Conservation (phyloP, 805 yeast genomes). For the Suhomyces kilbournensis region DNA sequence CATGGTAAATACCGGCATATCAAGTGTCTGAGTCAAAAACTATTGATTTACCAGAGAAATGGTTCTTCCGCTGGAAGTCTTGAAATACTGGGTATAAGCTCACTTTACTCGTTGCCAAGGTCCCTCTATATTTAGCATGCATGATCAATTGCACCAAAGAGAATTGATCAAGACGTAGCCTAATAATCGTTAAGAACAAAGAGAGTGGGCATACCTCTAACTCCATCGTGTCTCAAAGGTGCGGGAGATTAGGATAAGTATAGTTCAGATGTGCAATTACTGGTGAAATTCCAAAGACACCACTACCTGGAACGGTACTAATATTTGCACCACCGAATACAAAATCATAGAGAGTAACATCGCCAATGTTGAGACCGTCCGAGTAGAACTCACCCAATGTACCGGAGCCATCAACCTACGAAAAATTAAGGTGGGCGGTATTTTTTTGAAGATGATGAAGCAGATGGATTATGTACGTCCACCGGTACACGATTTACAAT, state of each 20-base stretch:
- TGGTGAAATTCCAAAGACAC: conserved; percentile 9
- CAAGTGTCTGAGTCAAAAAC: not conserved
- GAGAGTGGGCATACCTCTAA: conserved; percentile 11
- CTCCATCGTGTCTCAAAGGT: conserved; percentile 17
- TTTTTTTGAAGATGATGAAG: conserved; percentile 8
- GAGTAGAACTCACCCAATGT: conserved; percentile 3
- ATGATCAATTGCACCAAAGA: conserved; percentile 9
- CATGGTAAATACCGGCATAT: no score
- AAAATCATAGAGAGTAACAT: not conserved
- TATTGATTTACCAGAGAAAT: not conserved
- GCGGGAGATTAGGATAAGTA: conserved; percentile 17
- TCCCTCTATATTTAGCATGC: conserved; percentile 9
- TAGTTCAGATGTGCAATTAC: not conserved
- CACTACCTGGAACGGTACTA: not conserved
- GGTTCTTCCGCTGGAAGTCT: not conserved
- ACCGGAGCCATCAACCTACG: conserved; percentile 1
- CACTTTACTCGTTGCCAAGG: not conserved
- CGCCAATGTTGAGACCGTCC: conserved; percentile 1
- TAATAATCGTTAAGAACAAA: conserved; percentile 8
- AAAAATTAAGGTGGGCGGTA: conserved; percentile 1
- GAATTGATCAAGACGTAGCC: conserved; percentile 10
- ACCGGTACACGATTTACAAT: not conserved
- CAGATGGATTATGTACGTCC: conserved; percentile 4
- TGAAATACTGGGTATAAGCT: conserved; percentile 1
- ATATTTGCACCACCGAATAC: conserved; percentile 9